phyloP scores from a whole-genome alignment of 106 monocot species.

The Alisma plantagoaquatica region DNA sequence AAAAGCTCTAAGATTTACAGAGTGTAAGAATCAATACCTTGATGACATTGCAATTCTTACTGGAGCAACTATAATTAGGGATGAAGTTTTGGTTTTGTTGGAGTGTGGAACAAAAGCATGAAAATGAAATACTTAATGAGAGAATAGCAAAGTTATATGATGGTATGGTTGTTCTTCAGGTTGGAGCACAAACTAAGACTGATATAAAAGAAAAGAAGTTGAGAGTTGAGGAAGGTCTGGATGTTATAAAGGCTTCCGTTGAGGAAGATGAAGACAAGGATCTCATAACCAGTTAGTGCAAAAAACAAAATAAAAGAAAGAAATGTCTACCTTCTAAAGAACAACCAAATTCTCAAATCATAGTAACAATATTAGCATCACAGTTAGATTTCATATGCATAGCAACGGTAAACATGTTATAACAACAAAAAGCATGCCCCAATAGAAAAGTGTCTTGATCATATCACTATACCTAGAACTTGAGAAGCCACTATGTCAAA shows the following conservation, averaged over 20 bases:
- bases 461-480: no score
- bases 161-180: constrained; percentile 45
- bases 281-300: no score
- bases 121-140: constrained; percentile 43
- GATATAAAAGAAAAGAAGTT: constrained; percentile 43
- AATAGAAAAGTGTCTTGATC: no score
- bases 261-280: constrained; percentile 45
- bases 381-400: no score
- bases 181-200: constrained; percentile 45
- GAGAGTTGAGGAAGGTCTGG: constrained; percentile 39
- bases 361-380: no score
- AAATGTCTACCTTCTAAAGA: no score
- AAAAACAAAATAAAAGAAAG: no score
- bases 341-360: no score
- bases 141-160: constrained; percentile 38
- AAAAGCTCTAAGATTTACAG: constrained; percentile 97
- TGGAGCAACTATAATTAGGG: constrained; percentile 47
- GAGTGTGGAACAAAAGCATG: constrained; percentile 39
- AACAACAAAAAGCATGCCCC: no score
- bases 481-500: no score
- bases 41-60: constrained; percentile 93
- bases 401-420: no score
- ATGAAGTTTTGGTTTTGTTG: constrained; percentile 31
- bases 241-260: constrained; percentile 43
- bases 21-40: constrained; percentile 94